These are phyloP conservation scores for Torulaspora indica DNA, from an alignment of 805 yeast genomes.

Conservation along the genomic window DNA sequence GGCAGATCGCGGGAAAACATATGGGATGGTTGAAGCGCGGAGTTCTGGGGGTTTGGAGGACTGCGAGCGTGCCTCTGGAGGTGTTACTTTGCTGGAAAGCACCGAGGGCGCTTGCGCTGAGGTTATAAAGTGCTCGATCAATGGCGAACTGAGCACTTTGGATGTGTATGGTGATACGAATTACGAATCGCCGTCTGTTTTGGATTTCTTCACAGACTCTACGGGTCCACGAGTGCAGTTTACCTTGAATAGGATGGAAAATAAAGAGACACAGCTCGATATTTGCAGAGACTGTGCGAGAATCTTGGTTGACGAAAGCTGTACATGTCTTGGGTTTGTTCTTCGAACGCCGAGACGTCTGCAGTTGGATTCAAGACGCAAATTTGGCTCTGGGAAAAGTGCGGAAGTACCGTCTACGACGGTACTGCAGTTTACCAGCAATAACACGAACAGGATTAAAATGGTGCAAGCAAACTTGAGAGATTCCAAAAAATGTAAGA, in stretches of 20 bases:
- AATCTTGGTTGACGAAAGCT: slow-evolving; percentile 17
- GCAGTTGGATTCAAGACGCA: slow-evolving; percentile 8
- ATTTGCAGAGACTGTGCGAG: slow-evolving; percentile 20
- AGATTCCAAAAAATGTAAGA: background rate
- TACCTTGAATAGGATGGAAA: slow-evolving; percentile 11
- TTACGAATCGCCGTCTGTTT: slow-evolving; percentile 8
- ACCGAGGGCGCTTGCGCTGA: background rate
- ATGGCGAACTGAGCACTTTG: background rate
- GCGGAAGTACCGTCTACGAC: background rate
- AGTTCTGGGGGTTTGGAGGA: too few relatives aligned
- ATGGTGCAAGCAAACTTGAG: background rate
- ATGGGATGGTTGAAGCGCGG: background rate
- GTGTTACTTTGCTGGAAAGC: background rate
- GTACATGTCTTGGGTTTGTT: slow-evolving; percentile 17
- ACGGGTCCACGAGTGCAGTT: slow-evolving; percentile 17
- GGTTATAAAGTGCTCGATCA: background rate
- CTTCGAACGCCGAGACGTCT: slow-evolving; percentile 14
- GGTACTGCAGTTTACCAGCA: background rate
- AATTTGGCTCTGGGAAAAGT: slow-evolving; percentile 3
- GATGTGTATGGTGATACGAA: background rate
- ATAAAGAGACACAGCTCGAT: slow-evolving; percentile 17
- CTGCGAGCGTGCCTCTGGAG: too few relatives aligned
- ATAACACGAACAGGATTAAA: background rate
- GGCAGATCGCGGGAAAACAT: too few relatives aligned
- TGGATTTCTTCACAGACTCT: slow-evolving; percentile 15